phyloP scores from a whole-genome alignment of 2,329 filamentous ascomycete species.

The Exserohilum turcica region DNA sequence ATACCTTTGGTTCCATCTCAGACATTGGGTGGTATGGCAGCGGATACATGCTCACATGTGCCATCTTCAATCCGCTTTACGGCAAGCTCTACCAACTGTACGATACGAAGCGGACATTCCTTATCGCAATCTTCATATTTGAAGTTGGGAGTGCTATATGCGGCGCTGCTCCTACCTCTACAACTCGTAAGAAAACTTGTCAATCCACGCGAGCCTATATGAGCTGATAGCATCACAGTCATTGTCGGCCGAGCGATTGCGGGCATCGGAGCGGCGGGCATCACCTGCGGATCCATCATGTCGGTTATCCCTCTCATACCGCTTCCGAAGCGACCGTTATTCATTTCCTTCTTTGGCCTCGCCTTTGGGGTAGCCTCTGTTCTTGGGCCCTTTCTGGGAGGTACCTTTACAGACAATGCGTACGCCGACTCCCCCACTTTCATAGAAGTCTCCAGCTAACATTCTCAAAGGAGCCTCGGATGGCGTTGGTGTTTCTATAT shows the following conservation, averaged over 20 bases:
- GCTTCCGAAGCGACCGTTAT: constrained; percentile 52
- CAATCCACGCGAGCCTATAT: too few relatives aligned
- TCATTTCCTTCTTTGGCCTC: constrained; percentile 52
- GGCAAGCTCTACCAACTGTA: constrained; percentile 57
- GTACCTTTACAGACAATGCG: constrained; percentile 46
- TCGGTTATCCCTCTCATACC: constrained; percentile 51
- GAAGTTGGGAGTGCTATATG: constrained; percentile 51
- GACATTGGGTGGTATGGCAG: constrained; percentile 41
- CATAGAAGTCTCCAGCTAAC: background rate
- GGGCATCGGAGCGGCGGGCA: constrained; percentile 53
- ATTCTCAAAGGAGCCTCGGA: constrained; percentile 1
- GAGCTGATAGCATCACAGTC: constrained; percentile 24
- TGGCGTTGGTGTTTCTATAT: constrained; percentile 61
- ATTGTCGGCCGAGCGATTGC: constrained; percentile 57
- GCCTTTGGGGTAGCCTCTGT: constrained; percentile 52
- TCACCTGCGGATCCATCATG: constrained; percentile 48
- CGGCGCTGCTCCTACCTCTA: constrained; percentile 50
- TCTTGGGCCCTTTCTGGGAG: constrained; percentile 36
- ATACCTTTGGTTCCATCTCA: constrained; percentile 31
- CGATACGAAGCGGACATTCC: constrained; percentile 46
- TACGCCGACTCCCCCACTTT: constrained; percentile 4
- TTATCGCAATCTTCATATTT: constrained; percentile 49
- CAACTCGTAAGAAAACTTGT: constrained; percentile 24
- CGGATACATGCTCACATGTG: constrained; percentile 53
- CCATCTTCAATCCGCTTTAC: constrained; percentile 54